Evolutionary conservation across 2,329 filamentous ascomycete species (phyloP).

Genomic region (Fusarium sp.): DNA sequence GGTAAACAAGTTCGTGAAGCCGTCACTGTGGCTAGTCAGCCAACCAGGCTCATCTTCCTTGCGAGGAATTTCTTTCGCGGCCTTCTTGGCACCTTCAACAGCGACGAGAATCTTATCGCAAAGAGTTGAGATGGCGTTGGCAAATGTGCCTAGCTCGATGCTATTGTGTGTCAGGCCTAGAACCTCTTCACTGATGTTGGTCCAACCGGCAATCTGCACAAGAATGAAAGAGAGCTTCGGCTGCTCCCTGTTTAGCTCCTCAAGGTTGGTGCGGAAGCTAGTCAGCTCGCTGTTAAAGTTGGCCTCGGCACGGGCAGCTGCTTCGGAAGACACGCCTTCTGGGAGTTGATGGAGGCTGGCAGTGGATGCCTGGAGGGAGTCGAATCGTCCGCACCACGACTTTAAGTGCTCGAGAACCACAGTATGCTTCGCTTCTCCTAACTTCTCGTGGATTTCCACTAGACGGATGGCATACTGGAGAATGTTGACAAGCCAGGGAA

Average conservation of each 20-base stretch:
- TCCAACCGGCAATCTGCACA: slow-evolving; percentile 75
- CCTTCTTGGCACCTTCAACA: slow-evolving; percentile 76
- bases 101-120: slow-evolving; percentile 83
- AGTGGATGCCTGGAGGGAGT: slow-evolving; percentile 57
- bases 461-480: slow-evolving; percentile 72
- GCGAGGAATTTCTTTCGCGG: slow-evolving; percentile 57
- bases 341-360: slow-evolving; percentile 63
- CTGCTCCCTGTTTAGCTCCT: slow-evolving; percentile 53
- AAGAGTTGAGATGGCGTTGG: slow-evolving; percentile 70
- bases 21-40: slow-evolving; percentile 60
- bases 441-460: slow-evolving; percentile 73
- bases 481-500: slow-evolving; percentile 76
- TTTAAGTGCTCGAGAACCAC: slow-evolving; percentile 60
- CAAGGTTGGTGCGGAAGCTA: slow-evolving; percentile 57
- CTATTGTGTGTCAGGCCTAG: slow-evolving; percentile 18
- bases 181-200: slow-evolving; percentile 52
- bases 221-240: slow-evolving; percentile 74
- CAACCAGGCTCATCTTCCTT: slow-evolving; percentile 55
- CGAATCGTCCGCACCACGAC: slow-evolving; percentile 64
- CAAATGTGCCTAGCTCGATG: slow-evolving; percentile 60
- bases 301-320: slow-evolving; percentile 51
- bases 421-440: slow-evolving; percentile 66
- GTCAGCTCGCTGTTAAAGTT: slow-evolving; percentile 55
- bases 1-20: slow-evolving; percentile 65
- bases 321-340: slow-evolving; percentile 59